phyloP scores from a whole-genome alignment of 1,284 basidiomycete genomes.

The Wolfiporia cocos region DNA sequence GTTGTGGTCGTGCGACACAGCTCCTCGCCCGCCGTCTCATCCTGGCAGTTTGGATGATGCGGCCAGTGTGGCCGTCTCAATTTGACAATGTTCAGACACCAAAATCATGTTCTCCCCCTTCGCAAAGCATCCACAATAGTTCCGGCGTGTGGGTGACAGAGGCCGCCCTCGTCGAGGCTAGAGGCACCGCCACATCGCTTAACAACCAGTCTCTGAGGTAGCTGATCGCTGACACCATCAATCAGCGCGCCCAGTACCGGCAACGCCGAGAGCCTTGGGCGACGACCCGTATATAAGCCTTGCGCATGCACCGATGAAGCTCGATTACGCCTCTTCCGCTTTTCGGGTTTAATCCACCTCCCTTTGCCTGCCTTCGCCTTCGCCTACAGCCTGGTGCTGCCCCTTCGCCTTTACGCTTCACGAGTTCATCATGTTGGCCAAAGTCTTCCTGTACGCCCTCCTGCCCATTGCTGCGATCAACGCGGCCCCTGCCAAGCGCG shows the following conservation, averaged over 20 bases:
- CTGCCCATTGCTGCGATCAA: slow-evolving; percentile 11
- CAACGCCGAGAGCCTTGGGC: too few relatives aligned
- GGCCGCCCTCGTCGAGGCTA: too few relatives aligned
- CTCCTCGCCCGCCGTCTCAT: too few relatives aligned
- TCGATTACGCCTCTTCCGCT: slow-evolving; percentile 10
- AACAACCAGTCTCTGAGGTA: too few relatives aligned
- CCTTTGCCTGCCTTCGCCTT: slow-evolving; percentile 7
- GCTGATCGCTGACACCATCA: slow-evolving; percentile 1
- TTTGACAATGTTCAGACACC: too few relatives aligned
- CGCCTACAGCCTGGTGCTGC: slow-evolving; percentile 19
- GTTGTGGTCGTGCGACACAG: too few relatives aligned
- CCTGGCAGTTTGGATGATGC: too few relatives aligned
- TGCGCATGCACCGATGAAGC: not conserved
- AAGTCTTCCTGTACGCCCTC: slow-evolving; percentile 13
- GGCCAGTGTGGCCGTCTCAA: too few relatives aligned
- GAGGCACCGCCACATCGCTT: too few relatives aligned
- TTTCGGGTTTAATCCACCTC: slow-evolving; percentile 13
- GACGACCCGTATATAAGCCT: slow-evolving; percentile 3
- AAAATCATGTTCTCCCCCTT: too few relatives aligned
- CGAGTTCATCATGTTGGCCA: slow-evolving; percentile 13
- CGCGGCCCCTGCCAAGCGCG: slow-evolving; percentile 12
- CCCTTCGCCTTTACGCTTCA: not conserved
- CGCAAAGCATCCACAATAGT: too few relatives aligned
- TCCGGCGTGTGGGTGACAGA: too few relatives aligned
- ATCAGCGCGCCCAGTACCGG: not conserved